phyloP scores from a whole-genome alignment of 1,139 yeast species.

The Entelexis sorbosivorans region DNA sequence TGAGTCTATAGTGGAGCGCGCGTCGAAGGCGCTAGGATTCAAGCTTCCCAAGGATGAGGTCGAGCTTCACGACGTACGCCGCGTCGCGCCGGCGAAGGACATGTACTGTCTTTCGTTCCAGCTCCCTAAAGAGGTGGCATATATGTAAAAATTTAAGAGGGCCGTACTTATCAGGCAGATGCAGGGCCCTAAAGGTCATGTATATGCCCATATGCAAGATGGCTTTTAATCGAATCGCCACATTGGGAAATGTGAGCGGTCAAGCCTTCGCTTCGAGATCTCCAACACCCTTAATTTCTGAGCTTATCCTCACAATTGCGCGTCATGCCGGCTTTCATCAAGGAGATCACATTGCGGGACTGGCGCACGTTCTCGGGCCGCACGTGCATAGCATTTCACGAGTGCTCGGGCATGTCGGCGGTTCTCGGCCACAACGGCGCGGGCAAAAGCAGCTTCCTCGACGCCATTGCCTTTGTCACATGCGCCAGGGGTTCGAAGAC shows the following conservation, averaged over 20 bases:
- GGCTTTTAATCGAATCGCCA: too few relatives aligned
- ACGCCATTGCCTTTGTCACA: not conserved
- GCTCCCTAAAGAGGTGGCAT: conserved; percentile 73
- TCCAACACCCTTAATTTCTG: not conserved
- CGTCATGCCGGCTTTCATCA: not conserved
- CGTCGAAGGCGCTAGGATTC: conserved; percentile 44
- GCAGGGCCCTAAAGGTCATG: too few relatives aligned
- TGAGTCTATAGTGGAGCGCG: conserved; percentile 48
- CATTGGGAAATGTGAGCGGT: not conserved
- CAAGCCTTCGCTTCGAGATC: too few relatives aligned
- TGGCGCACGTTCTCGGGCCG: not conserved
- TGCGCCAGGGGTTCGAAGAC: not conserved
- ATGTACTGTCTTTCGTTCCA: conserved; percentile 83
- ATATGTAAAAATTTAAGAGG: conserved; percentile 2
- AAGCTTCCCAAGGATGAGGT: conserved; percentile 39
- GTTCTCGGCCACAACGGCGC: not conserved
- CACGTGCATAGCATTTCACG: not conserved
- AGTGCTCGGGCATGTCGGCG: not conserved
- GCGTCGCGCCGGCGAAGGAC: conserved; percentile 92
- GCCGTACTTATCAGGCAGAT: too few relatives aligned
- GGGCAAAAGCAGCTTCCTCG: not conserved
- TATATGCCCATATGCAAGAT: too few relatives aligned
- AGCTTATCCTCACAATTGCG: too few relatives aligned
- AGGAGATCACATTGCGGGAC: not conserved
- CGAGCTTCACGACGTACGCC: conserved; percentile 71